Evolutionary conservation across 345 rosid genomes (phyloP).

Genomic region (Hirschfeldia incana): DNA sequence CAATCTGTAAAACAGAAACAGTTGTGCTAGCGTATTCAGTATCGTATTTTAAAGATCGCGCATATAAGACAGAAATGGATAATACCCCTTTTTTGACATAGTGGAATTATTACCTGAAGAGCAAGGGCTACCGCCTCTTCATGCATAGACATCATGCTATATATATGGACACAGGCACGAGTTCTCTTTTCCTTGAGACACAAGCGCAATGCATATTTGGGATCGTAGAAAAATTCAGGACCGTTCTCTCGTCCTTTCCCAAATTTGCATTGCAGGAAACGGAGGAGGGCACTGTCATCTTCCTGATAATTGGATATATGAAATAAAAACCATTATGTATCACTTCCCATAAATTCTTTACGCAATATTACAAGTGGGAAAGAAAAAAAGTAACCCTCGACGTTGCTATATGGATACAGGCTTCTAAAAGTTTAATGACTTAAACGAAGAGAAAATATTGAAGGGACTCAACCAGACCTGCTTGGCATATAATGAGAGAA

Average conservation of each 20-base stretch:
- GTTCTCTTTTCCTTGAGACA: slow-evolving; percentile 94
- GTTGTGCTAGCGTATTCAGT: neutral
- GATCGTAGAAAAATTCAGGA: slow-evolving; percentile 96
- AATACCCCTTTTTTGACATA: neutral
- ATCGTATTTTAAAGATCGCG: neutral
- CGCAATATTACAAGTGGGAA: neutral
- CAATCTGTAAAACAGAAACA: slow-evolving; percentile 59
- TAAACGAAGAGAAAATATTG: neutral
- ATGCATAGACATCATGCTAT: slow-evolving; percentile 99
- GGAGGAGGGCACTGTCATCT: slow-evolving; percentile 90
- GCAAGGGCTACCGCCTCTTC: slow-evolving; percentile 99
- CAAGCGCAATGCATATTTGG: slow-evolving; percentile 93
- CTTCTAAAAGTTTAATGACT: slow-evolving; percentile 5
- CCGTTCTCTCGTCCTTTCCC: slow-evolving; percentile 90
- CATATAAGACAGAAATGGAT: slow-evolving; percentile 2
- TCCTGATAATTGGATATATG: slow-evolving; percentile 52
- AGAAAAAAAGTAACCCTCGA: slow-evolving; percentile 9
- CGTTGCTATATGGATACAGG: slow-evolving; percentile 16
- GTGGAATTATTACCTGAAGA: slow-evolving; percentile 62
- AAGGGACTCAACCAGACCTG: slow-evolving; percentile 59
- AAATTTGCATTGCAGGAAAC: slow-evolving; percentile 94
- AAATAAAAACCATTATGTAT: slow-evolving; percentile 22
- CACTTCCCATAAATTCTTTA: neutral
- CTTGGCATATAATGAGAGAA: slow-evolving; percentile 93
- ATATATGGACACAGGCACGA: slow-evolving; percentile 97